Evolutionary conservation across 805 yeast genomes (phyloP), one percentile per base, ranked within the genome.

Genomic region (Monosporozyma aerobia): DNA sequence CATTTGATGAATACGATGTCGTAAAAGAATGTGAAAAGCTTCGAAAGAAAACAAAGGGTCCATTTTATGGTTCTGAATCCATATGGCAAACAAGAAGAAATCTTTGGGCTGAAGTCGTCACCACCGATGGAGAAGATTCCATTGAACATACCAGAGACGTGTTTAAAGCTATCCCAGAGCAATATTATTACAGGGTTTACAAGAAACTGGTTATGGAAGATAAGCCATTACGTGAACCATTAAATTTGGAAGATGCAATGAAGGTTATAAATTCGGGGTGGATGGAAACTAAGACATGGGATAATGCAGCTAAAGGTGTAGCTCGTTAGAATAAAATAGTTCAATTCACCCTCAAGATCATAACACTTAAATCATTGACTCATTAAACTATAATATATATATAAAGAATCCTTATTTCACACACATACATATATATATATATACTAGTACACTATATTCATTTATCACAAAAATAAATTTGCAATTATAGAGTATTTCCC

Each of bases 201-300:
- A 77, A 77, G 52, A 78, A 78, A 57, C 71, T 92, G 59, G 85
- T 90, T 29, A 79, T 83, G 45, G 83, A 85, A 61, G 83, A 83
- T 39, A 81, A 82, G 59, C 75, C 79, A 6, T 74, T 92, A 60
- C 83, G 80, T 60, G 73, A 73, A 52, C 87, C 90, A 14, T 73
- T 92, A 69, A 88, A 87, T 66, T 76, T 92, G 60, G 74, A 73
- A 53, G 96, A 89, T 64, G 80, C 86, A 44, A 64, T 89, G 50
- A 77, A 77, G 57, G 78, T 90, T 25, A 77, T 90, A 44, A 82
- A 87, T 60, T 79, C 85, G 3, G 97, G 97, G 19, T 90, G 98
- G 98, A 76, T 77, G 14, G 83, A 81, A 54, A 81, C 81, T 23
- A 88, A 83, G 49, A 79, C 81, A 58, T 90, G 94, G 92, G 84